Evolutionary conservation across 257 asterid genomes (phyloP), one percentile per base, ranked within the genome.

Genomic region (Scutellaria minor): DNA sequence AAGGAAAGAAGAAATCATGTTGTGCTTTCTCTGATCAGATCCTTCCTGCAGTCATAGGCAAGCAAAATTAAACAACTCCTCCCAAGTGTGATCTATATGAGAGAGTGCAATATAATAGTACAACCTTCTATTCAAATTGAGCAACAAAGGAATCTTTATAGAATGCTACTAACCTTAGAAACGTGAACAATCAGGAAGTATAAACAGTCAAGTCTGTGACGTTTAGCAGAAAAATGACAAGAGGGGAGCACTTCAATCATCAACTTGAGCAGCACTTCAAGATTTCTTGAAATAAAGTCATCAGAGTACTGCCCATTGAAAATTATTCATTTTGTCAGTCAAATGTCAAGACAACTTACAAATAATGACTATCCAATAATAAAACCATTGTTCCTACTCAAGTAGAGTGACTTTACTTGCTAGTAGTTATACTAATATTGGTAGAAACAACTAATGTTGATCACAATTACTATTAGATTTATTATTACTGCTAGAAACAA

Each of bases 171-270:
- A 79, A 94, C 99, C 97, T 92, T 90, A 9, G 88, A 83, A 52
- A 80, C 87, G 69, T 92, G 92, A 68, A 86, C 72, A 70, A 95
- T 83, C 84, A 95, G 81, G 81, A 80, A 92, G 78, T 88, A 92
- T 64, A 95, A 78, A 77, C 96, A 95, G 78, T 95, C 93, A 71
- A 95, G 97, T 63, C 99, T 87, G 82, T 87, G 84, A 71, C 90
- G 95, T 75, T 90, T 95, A 77, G 99, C 99, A 61, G 98, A 89
- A 79, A 90, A 87, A 85, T 90, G 99, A 77, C 92, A 90, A 12
- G 82, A 84, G 47, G 98, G 98, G 79, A 92, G 85, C 72, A 79
- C 92, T 77, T 88, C 88, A 85, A 92, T 83, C 99, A 95, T 95
- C 85, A 88, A 76, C 78, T 64, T 61, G 57, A 80, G 90, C 82